Evolutionary conservation across 1,139 yeast genomes (phyloP), one percentile per base, ranked within the genome.

Genomic region (Hansenula anomala): DNA sequence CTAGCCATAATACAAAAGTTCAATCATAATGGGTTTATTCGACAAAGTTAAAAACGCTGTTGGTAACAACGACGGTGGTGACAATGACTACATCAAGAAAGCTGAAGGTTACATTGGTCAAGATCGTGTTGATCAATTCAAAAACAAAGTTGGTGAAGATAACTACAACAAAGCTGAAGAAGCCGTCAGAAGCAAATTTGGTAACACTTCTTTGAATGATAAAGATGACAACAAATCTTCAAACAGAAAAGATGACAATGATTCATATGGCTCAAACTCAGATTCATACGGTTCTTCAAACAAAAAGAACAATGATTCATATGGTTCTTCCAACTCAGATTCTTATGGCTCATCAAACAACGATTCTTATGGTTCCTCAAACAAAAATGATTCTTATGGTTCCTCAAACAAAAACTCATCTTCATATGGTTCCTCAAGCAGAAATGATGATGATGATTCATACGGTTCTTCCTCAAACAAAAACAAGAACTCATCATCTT

Each of bases 1-100:
- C n/a, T n/a, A n/a, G n/a, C n/a, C n/a, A n/a, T n/a, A n/a, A n/a
- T n/a, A n/a, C n/a, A n/a, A n/a, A n/a, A n/a, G n/a, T n/a, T n/a
- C 23, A 20, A 20, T 23, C 33, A 52, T 28, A 45, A 61, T 61
- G 66, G 64, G 64, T 33, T 49, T 61, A 30, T 54, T 60, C 37
- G 63, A 59, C 43, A 55, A 47, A 38, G 57, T 58, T 20, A 57
- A 47, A 36, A 46, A 44, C 17, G 42, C 39, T 25, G 39, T 44
- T 36, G 42, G 39, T 26, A 29, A 41, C 34, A 33, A 36, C n/a
- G n/a, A n/a, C n/a, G n/a, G n/a, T n/a, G n/a, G 40, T 16, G 25
- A 43, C 34, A 25, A 35, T 24, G 58, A 56, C 36, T 44, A 43
- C 28, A 45, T 57, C 22, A 38, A 44, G 19, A 47, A 44, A 29